Percentiles rank a stretch among this genome's conserved stretches.
These are phyloP conservation scores for Fraxinus excelsior DNA, from an alignment of 257 asterid genomes.

Conservation along the genomic window DNA sequence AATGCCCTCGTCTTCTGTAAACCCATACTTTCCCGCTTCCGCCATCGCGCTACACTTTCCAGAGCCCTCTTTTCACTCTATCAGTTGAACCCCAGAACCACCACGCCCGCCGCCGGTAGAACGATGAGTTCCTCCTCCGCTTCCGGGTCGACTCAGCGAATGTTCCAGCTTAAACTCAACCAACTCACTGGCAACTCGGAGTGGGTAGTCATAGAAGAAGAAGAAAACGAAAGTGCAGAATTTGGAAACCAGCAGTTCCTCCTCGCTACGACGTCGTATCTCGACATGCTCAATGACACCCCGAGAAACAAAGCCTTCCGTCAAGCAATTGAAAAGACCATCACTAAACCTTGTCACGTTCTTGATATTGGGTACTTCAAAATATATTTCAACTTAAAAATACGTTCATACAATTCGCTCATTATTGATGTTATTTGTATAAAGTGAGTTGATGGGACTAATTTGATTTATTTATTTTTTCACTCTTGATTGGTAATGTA, in stretches of 20 bases:
- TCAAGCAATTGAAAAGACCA: constrained; percentile 75
- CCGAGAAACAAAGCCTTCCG: constrained; percentile 71
- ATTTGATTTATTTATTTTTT: too few species aligned
- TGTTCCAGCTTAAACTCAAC: constrained; percentile 81
- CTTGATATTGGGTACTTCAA: constrained; percentile 86
- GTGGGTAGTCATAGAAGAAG: constrained; percentile 63
- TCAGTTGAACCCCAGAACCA: neutral
- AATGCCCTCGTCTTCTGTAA: neutral
- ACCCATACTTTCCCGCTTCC: neutral
- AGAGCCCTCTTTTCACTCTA: neutral
- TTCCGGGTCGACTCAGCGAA: constrained; percentile 40
- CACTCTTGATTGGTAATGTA: too few species aligned
- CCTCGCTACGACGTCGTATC: constrained; percentile 82
- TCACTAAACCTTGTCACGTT: constrained; percentile 81
- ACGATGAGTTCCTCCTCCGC: constrained; percentile 33
- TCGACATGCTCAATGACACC: constrained; percentile 97
- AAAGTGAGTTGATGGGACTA: neutral
- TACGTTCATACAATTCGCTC: neutral
- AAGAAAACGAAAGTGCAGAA: constrained; percentile 27
- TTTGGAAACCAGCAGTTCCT: constrained; percentile 38
- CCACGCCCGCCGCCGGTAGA: constrained; percentile 29
- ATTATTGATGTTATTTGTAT: neutral
- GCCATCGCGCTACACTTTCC: neutral
- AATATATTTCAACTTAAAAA: neutral
- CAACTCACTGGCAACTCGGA: constrained; percentile 87